Evolutionary conservation across 2,329 filamentous ascomycete species (phyloP).

Genomic region (Ilyonectria robusta): DNA sequence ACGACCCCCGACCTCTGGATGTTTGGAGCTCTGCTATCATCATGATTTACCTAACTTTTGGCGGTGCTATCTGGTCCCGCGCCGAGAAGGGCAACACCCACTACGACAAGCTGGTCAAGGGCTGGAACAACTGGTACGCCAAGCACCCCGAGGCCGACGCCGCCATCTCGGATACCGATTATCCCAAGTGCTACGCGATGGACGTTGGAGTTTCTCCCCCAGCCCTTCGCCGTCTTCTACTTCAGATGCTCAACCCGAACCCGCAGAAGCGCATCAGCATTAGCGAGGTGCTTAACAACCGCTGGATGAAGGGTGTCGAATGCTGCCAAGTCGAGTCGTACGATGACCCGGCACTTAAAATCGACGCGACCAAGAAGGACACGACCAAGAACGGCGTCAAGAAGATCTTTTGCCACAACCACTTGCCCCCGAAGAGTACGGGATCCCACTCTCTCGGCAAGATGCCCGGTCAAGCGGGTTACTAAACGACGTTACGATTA

Average conservation of each 20-base stretch:
- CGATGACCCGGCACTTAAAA: constrained; percentile 72
- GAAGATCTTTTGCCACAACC: constrained; percentile 72
- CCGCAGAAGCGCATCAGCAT: constrained; percentile 80
- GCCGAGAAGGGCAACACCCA: constrained; percentile 70
- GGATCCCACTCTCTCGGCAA: constrained; percentile 66
- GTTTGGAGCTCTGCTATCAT: constrained; percentile 90
- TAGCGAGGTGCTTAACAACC: constrained; percentile 75
- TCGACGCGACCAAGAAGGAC: constrained; percentile 74
- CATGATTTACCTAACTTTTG: constrained; percentile 82
- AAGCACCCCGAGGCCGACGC: constrained; percentile 62
- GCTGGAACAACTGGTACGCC: constrained; percentile 78
- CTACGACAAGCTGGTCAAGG: constrained; percentile 75
- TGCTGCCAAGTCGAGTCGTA: constrained; percentile 83
- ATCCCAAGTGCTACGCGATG: constrained; percentile 76
- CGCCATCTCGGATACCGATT: constrained; percentile 68
- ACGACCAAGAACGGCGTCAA: constrained; percentile 58
- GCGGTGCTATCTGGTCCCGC: constrained; percentile 81
- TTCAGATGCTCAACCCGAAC: constrained; percentile 88
- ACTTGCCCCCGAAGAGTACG: constrained; percentile 64
- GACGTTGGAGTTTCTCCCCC: constrained; percentile 77
- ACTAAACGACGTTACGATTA: constrained; percentile 55
- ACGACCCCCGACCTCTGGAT: constrained; percentile 84
- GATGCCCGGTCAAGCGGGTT: constrained; percentile 70
- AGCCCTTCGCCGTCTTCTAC: constrained; percentile 77
- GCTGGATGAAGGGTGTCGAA: constrained; percentile 82